Conservation (phyloP, 352 stramenopile species). For the Thraustochytrium striatum region DNA sequence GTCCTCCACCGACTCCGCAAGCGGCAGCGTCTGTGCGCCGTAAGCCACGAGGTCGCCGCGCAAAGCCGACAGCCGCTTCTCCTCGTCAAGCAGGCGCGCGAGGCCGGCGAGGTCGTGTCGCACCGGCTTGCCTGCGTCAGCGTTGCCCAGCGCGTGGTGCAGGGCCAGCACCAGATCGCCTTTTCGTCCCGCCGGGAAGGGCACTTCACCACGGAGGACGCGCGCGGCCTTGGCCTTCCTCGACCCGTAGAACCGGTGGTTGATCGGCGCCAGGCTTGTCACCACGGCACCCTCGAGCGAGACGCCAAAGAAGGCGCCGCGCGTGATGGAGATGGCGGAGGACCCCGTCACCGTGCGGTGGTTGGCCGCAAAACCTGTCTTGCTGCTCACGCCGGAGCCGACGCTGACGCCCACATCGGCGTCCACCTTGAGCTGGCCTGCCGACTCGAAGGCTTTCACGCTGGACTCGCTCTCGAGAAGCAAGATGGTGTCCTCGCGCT, state of each 20-base stretch:
- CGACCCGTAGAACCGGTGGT: neutral
- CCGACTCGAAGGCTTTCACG: neutral
- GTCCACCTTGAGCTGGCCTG: neutral
- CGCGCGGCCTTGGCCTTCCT: neutral
- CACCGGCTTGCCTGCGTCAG: neutral
- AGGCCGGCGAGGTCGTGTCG: no score
- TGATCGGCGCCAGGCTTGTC: neutral
- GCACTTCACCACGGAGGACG: neutral
- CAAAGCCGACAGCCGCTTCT: no score
- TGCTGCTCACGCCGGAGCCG: neutral
- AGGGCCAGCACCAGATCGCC: neutral
- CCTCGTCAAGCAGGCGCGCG: no score
- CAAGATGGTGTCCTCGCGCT: conserved; percentile 14
- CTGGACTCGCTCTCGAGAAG: neutral
- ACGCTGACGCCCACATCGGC: neutral
- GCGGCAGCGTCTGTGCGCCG: no score
- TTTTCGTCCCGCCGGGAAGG: neutral
- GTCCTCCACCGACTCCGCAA: no score
- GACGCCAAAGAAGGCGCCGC: conserved; percentile 22
- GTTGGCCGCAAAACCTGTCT: neutral
- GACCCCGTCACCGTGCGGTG: neutral
- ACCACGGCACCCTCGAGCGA: conserved; percentile 26
- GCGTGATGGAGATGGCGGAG: neutral
- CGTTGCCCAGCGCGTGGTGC: conserved; percentile 11
- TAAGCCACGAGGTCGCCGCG: no score